Conservation (phyloP, 139 green algal genomes). For the Spirogloea muscicola region DNA sequence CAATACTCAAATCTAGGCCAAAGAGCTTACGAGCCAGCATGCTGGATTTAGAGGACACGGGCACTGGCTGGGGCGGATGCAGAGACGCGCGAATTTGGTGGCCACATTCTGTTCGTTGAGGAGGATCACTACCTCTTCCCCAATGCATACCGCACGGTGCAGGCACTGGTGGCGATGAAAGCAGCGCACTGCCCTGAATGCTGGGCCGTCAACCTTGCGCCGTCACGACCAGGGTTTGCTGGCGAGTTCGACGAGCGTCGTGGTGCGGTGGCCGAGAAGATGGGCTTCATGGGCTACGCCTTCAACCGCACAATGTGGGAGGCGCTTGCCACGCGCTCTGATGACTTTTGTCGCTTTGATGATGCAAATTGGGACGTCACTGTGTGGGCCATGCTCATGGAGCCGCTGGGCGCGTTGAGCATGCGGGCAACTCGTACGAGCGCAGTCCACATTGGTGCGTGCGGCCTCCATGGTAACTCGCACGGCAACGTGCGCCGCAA, state of each 20-base stretch:
- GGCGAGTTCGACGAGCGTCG: background rate
- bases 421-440: no score
- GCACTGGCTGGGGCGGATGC: no score
- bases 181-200: conserved; percentile 20
- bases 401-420: background rate
- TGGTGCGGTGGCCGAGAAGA: background rate
- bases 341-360: conserved; percentile 31
- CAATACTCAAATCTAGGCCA: no score
- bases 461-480: conserved; percentile 39
- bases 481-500: no score
- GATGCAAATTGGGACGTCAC: conserved; percentile 48
- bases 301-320: conserved; percentile 47
- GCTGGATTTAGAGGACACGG: no score
- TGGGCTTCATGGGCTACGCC: conserved; percentile 43
- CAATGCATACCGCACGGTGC: conserved; percentile 25
- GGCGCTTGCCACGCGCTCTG: background rate
- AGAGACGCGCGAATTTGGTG: no score
- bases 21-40: no score
- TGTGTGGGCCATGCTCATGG: background rate
- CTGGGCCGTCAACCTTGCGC: conserved; percentile 34
- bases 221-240: background rate
- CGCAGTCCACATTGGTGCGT: conserved; percentile 29
- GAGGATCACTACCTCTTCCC: conserved; percentile 41
- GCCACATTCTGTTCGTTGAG: no score
- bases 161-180: conserved; percentile 22